Conservation (phyloP, 1,139 yeast genomes). For the Sugiyamaella japonica region DNA sequence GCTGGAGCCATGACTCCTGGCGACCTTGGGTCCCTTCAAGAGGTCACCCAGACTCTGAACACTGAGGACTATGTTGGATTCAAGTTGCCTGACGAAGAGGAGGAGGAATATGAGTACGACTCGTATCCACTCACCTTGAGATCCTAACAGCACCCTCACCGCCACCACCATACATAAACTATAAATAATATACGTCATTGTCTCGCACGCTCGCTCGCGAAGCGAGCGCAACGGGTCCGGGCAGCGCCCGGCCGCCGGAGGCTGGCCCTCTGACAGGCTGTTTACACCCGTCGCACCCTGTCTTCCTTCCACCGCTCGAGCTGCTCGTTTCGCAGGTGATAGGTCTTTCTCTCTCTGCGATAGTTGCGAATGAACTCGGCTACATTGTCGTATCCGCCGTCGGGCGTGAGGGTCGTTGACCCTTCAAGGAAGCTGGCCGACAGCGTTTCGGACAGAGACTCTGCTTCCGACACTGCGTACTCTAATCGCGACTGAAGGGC, state of each 20-base stretch:
- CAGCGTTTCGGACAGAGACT: slow-evolving; percentile 39
- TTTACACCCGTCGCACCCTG: slow-evolving; percentile 48
- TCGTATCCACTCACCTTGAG: slow-evolving; percentile 28
- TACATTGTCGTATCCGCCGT: slow-evolving; percentile 31
- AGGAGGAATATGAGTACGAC: slow-evolving; percentile 38
- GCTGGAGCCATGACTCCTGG: slow-evolving; percentile 82
- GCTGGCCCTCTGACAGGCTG: not conserved
- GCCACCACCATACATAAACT: not conserved
- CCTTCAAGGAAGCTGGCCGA: slow-evolving; percentile 39
- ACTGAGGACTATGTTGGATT: slow-evolving; percentile 83
- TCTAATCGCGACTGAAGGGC: slow-evolving; percentile 38
- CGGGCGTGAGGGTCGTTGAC: slow-evolving; percentile 18
- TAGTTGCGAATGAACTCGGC: slow-evolving; percentile 49
- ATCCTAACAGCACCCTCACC: not conserved
- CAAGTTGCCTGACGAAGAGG: slow-evolving; percentile 62
- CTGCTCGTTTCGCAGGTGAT: slow-evolving; percentile 59
- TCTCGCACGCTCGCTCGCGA: not conserved
- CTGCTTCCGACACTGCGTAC: slow-evolving; percentile 38
- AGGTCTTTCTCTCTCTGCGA: slow-evolving; percentile 48
- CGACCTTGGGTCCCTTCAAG: slow-evolving; percentile 94
- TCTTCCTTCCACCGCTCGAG: slow-evolving; percentile 65
- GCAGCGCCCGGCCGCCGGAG: not conserved
- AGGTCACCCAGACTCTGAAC: slow-evolving; percentile 68
- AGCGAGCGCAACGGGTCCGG: too few species aligned
- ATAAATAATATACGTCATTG: not conserved